phyloP scores from a whole-genome alignment of 352 stramenopile genomes.

The Phytophthora cryptogea region DNA sequence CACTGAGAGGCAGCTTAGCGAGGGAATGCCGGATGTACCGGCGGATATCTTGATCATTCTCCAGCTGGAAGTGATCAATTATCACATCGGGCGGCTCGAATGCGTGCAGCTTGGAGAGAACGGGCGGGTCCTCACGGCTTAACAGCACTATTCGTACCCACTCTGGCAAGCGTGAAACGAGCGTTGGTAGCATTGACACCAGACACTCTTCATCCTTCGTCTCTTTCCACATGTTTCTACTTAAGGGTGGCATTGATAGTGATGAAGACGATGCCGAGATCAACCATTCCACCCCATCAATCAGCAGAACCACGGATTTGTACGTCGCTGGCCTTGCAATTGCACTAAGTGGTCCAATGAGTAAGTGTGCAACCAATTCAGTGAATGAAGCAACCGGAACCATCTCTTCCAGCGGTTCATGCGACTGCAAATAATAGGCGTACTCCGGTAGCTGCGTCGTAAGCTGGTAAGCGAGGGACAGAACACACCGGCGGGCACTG shows the following conservation, averaged over 20 bases:
- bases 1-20: constrained; percentile 23
- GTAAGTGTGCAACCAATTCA: constrained; percentile 50
- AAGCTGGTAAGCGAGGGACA: constrained; percentile 75
- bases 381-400: constrained; percentile 73
- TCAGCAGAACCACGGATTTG: constrained; percentile 64
- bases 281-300: constrained; percentile 71
- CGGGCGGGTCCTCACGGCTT: constrained; percentile 63
- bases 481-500: constrained; percentile 58
- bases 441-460: constrained; percentile 79
- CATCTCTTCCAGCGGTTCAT: constrained; percentile 73
- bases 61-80: constrained; percentile 46
- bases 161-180: constrained; percentile 55
- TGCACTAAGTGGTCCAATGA: constrained; percentile 67
- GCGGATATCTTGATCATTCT: constrained; percentile 62
- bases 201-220: constrained; percentile 53
- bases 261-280: constrained; percentile 27
- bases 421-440: constrained; percentile 64
- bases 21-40: constrained; percentile 23
- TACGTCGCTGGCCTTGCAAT: constrained; percentile 55
- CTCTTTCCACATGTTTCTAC: constrained; percentile 15
- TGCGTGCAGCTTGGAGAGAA: constrained; percentile 61
- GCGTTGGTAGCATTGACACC: constrained; percentile 56
- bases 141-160: constrained; percentile 74
- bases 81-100: constrained; percentile 47
- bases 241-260: constrained; percentile 19